Base-by-base conservation (phyloP, 2,329 filamentous ascomycete species). In the Incumbomyces delicatus region DNA sequence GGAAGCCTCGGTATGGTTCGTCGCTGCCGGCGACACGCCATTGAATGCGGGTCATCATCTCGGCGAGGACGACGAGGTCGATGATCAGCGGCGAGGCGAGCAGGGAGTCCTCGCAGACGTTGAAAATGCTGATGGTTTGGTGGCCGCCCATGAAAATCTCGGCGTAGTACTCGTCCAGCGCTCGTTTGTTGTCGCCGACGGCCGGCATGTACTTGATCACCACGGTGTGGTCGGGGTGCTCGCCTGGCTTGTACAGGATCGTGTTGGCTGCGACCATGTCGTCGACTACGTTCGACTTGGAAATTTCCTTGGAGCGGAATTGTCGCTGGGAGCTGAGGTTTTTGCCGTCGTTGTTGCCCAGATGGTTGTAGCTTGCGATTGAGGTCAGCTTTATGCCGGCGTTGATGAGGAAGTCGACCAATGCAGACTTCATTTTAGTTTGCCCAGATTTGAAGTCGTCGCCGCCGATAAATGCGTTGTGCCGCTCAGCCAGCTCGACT, bases 161-260 rank as follows among this genome's bases (percentile, higher is more conserved):
- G 47, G 88, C 92, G 59, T 95, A 95, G 78, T 98, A 98, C 76
- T 98, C 92, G 62, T 98, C 92, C 46, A 98, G 77, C 46, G 92
- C 92, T 64, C 92, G 88, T 81, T 98, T 98, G 78, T 95, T 94
- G 72, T 98, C 92, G 53, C 92, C 92, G 41, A 98, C 92, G 53
- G 89, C 87, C 31, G 92, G 92, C 89, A 98, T 95, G 76, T 98
- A 98, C 80, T 98, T 98, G 81, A 98, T 98, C 59, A 98, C 92
- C 50, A 98, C 92, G 50, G 87, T 94, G 74, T 98, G 92, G 66
- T 98, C 89, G 2, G 92, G 92, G 68, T 96, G 89, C 73, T 98
- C 92, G 58, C 83, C 88, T 61, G 86, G 74, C 69, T 83, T 80
- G 76, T 98, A 98, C 47, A 98, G 77, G 41, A 96, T 81, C 42